These are phyloP conservation scores for Tieghemostelium lacteum DNA, from an alignment of 78 protist species.

Conservation along the genomic window DNA sequence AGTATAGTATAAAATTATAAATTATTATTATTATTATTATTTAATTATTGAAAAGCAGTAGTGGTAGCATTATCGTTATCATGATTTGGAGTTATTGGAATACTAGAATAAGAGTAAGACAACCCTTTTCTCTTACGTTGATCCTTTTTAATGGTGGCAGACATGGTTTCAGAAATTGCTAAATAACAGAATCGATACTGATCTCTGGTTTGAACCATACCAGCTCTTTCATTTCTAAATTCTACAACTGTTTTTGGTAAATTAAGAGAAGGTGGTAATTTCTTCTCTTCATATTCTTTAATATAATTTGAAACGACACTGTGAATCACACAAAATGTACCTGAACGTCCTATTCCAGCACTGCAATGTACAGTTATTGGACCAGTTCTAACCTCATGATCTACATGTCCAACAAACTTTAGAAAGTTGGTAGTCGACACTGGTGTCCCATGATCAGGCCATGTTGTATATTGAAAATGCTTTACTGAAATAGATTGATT, in stretches of 20 bases:
- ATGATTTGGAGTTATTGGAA: neutral
- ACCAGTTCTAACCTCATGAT: slow-evolving; percentile 50
- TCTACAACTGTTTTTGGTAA: slow-evolving; percentile 67
- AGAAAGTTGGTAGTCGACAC: slow-evolving; percentile 68
- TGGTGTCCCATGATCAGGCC: slow-evolving; percentile 88
- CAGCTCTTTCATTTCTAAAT: slow-evolving; percentile 73
- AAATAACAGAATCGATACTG: slow-evolving; percentile 81
- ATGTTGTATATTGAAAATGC: slow-evolving; percentile 82
- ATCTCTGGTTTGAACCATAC: slow-evolving; percentile 84
- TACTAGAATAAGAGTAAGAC: slow-evolving; percentile 33
- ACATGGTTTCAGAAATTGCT: slow-evolving; percentile 68
- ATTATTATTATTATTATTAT: no score
- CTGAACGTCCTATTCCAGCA: slow-evolving; percentile 85
- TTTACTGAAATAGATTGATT: slow-evolving; percentile 34
- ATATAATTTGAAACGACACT: slow-evolving; percentile 27
- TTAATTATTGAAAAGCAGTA: neutral
- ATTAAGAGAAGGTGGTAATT: slow-evolving; percentile 37
- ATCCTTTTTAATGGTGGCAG: slow-evolving; percentile 10
- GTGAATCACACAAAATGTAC: slow-evolving; percentile 83
- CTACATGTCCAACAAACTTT: slow-evolving; percentile 63
- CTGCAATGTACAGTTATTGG: slow-evolving; percentile 84
- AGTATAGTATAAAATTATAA: neutral
- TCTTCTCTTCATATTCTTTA: slow-evolving; percentile 10
- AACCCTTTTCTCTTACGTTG: slow-evolving; percentile 40
- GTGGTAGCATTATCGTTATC: neutral